A percentile compares a stretch with the other conserved stretches of the same genome.
Conservation (phyloP, 2,329 filamentous ascomycete genomes). For the Pestalotiopsis sp. region DNA sequence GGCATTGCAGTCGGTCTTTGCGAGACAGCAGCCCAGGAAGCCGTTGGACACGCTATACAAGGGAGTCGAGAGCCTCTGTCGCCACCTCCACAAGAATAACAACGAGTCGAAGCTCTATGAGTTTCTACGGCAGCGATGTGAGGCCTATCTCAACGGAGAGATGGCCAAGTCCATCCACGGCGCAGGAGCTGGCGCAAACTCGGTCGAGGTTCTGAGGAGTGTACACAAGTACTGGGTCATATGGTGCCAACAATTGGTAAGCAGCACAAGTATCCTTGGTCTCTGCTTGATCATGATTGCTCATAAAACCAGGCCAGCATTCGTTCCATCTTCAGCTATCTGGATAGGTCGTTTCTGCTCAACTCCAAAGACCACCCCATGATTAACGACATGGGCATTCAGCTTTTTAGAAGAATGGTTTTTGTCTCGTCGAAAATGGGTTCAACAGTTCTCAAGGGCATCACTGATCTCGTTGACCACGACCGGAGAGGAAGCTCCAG, state of each 20-base stretch:
- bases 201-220: constrained; percentile 64
- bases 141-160: constrained; percentile 64
- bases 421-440: constrained; percentile 42
- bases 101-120: constrained; percentile 69
- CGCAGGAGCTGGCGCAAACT: constrained; percentile 46
- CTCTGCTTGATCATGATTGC: background rate
- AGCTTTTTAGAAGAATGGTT: constrained; percentile 68
- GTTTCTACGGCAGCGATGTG: constrained; percentile 66
- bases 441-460: constrained; percentile 52
- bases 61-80: constrained; percentile 86
- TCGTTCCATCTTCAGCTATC: constrained; percentile 88
- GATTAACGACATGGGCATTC: constrained; percentile 79
- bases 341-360: constrained; percentile 87
- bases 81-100: constrained; percentile 66
- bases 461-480: constrained; percentile 74
- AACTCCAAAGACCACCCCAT: constrained; percentile 69
- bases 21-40: constrained; percentile 59
- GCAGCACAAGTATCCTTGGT: constrained; percentile 25
- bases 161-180: constrained; percentile 59
- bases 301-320: constrained; percentile 62
- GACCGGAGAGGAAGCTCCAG: constrained; percentile 63
- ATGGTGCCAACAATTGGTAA: constrained; percentile 79
- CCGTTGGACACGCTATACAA: constrained; percentile 91
- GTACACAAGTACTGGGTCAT: constrained; percentile 65
- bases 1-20: constrained; percentile 75